Conservation (phyloP, 2,329 filamentous ascomycete genomes). For the Stromatinia cepivora region DNA sequence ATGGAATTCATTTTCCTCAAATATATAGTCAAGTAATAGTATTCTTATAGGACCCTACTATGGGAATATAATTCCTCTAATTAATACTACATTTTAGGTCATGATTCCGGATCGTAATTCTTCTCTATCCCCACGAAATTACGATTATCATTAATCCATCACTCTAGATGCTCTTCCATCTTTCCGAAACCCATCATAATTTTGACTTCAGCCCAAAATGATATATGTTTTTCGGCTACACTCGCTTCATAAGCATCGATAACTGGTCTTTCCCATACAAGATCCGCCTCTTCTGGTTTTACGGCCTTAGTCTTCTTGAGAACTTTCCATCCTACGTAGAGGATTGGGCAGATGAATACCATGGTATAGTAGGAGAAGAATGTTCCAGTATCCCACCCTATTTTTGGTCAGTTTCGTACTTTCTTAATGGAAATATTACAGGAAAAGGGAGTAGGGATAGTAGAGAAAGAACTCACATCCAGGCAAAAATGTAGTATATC, state of each 20-base stretch:
- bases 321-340: constrained; percentile 71
- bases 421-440: not conserved
- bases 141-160: constrained; percentile 24
- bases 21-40: not conserved
- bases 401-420: not conserved
- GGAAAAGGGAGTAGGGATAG: not conserved
- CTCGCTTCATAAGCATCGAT: constrained; percentile 36
- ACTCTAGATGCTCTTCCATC: constrained; percentile 27
- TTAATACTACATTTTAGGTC: not conserved
- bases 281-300: constrained; percentile 54
- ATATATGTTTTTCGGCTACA: constrained; percentile 26
- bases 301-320: constrained; percentile 57
- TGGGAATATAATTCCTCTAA: not conserved
- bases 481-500: constrained; percentile 72
- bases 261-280: constrained; percentile 42
- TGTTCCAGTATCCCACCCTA: constrained; percentile 61
- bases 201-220: constrained; percentile 33
- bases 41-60: not conserved
- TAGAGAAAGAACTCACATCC: constrained; percentile 39
- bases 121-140: not conserved
- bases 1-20: not conserved
- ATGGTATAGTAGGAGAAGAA: constrained; percentile 75
- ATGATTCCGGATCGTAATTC: not conserved
- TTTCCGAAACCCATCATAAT: constrained; percentile 32
- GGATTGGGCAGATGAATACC: constrained; percentile 56